These are phyloP conservation scores for Cenchrus purpureus DNA, from an alignment of 176 grass and related monocot genomes.

Conservation along the genomic window DNA sequence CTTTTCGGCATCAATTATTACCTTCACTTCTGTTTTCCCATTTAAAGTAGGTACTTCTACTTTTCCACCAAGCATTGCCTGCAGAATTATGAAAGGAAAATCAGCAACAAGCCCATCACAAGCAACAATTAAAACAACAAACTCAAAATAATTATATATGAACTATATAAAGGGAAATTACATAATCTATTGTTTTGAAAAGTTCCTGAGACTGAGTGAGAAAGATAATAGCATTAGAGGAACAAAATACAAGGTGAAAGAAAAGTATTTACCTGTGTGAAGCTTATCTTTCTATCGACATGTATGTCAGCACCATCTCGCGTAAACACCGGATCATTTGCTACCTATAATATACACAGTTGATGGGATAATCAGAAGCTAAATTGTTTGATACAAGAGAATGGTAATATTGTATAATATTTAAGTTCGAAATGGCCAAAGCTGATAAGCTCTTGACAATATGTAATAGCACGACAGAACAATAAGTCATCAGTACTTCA, in stretches of 20 bases:
- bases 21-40: conserved; percentile 82
- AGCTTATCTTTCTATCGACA: conserved; percentile 78
- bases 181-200: conserved; percentile 11
- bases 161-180: conserved; percentile 9
- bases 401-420: conserved; percentile 21
- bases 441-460: background rate
- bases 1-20: conserved; percentile 30
- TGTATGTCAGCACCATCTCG: conserved; percentile 92
- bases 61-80: conserved; percentile 94
- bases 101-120: conserved; percentile 16
- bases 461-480: background rate
- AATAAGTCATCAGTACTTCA: background rate
- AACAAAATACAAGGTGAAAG: conserved; percentile 13
- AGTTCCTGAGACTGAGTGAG: background rate
- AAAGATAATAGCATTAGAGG: background rate
- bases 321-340: conserved; percentile 71
- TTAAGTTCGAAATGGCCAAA: background rate
- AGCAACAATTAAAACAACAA: conserved; percentile 33
- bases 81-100: conserved; percentile 26
- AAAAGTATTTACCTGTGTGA: conserved; percentile 75
- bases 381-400: conserved; percentile 36
- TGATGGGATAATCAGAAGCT: conserved; percentile 38
- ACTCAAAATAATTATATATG: conserved; percentile 15
- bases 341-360: conserved; percentile 64
- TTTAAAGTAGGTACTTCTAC: conserved; percentile 83